phyloP scores from a whole-genome alignment of 768 basidiomycete genomes.

The Trichaptum fuscoviolaceum region DNA sequence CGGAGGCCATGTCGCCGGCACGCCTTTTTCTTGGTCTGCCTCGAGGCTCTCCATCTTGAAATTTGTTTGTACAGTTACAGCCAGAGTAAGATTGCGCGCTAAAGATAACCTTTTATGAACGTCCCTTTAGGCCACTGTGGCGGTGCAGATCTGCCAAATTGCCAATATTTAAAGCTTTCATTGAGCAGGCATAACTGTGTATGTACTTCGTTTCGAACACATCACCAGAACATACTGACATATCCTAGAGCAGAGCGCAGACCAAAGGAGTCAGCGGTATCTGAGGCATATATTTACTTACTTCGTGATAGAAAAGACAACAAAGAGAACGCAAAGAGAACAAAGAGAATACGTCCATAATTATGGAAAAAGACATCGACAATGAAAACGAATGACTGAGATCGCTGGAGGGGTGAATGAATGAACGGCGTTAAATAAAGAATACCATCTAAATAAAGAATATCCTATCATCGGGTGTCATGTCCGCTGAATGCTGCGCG shows the following conservation, averaged over 20 bases:
- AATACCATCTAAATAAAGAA: conserved; percentile 5
- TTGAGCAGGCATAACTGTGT: neutral
- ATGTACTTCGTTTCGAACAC: neutral
- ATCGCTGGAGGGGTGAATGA: neutral
- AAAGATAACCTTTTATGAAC: conserved; percentile 1
- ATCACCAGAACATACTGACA: neutral
- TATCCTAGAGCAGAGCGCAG: neutral
- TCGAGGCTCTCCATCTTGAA: neutral
- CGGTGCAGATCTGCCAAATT: neutral
- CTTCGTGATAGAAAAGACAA: conserved; percentile 8
- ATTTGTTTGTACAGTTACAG: neutral
- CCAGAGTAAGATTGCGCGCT: neutral
- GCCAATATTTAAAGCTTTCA: neutral
- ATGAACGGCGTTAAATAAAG: neutral
- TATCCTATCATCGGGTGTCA: neutral
- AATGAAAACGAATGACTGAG: conserved; percentile 2
- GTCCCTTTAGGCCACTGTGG: neutral
- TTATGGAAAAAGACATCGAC: conserved; percentile 12
- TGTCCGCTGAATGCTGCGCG: conserved; percentile 59
- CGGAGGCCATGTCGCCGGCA: conserved; percentile 17
- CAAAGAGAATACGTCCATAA: conserved; percentile 12
- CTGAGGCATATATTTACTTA: conserved; percentile 6
- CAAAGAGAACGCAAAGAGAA: conserved; percentile 7
- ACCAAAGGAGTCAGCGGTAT: neutral
- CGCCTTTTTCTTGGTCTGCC: neutral